Evolutionary conservation across 352 stramenopile genomes (phyloP).

Genomic region (Globisporangium camurandrum): DNA sequence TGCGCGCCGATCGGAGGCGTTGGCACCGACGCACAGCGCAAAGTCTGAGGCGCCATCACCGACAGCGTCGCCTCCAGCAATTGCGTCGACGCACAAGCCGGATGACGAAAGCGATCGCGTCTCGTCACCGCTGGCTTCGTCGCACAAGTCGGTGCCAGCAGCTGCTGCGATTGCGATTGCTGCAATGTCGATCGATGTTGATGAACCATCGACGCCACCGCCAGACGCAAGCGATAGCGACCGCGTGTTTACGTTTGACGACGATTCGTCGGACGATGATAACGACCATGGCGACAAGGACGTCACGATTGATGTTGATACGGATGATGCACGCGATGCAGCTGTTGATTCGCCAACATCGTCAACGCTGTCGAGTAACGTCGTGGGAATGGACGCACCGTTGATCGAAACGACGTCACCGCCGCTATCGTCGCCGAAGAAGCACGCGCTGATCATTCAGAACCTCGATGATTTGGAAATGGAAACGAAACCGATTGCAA

Average conservation of each 20-base stretch:
- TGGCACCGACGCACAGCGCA: too few species aligned
- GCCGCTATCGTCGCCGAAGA: slow-evolving; percentile 5
- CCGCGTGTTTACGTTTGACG: too few species aligned
- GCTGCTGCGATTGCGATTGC: too few species aligned
- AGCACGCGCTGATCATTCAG: slow-evolving; percentile 1
- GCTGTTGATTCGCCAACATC: neutral
- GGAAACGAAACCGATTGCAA: slow-evolving; percentile 1
- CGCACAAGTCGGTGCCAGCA: neutral
- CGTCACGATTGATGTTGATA: neutral
- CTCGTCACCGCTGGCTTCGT: neutral
- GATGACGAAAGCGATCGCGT: neutral
- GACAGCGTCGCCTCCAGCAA: neutral
- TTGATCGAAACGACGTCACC: neutral
- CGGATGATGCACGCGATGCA: neutral
- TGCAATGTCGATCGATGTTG: neutral
- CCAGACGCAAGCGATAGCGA: neutral
- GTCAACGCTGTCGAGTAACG: neutral
- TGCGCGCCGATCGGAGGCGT: too few species aligned
- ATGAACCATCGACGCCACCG: neutral
- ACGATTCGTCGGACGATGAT: neutral
- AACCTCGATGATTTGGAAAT: slow-evolving; percentile 5
- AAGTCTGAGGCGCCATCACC: too few species aligned
- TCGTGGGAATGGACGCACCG: too few species aligned
- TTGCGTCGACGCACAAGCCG: neutral
- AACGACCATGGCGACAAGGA: neutral